Evolutionary conservation across 2,329 filamentous ascomycete species (phyloP), one percentile per base, ranked within the genome.

Genomic region (Didymella segeticola): DNA sequence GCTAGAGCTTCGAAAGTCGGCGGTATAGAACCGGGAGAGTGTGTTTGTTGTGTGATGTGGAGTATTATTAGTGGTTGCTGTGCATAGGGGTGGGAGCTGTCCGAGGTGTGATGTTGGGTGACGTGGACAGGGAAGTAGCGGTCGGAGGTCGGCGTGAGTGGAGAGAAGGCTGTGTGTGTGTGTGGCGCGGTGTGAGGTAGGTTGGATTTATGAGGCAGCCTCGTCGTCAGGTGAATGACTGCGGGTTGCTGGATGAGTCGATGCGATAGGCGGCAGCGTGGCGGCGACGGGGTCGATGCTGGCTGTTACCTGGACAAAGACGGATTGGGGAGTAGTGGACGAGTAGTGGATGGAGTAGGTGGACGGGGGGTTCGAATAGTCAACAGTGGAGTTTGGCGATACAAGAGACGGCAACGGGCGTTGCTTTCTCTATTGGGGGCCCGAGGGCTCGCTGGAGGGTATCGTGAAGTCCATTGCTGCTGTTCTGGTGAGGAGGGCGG

Each of bases 401-500:
- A 58, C 47, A 43, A 63, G 46, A 61, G 62, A 61, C 47, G 51
- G 51, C 51, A 51, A 53, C 45, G 34, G 41, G 56, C 30, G 55
- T 56, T 56, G 54, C 56, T 48, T 53, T 52, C 59, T 64, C 62
- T 64, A 71, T 65, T 63, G 67, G 48, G 66, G 67, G 68, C 67
- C 66, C 59, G 56, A 62, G 64, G 64, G 64, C 67, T 66, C 63
- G 64, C 58, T 60, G 47, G 58, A 58, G 53, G 68, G 60, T 62
- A 66, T 72, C 56, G 67, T 68, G 61, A 66, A 64, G 61, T 68
- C 62, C 70, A 72, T 72, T 62, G 60, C 62, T 72, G 57, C 64
- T 68, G 61, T 65, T 58, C 63, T 65, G 63, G 60, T 60, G 63
- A 55, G 58, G 57, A 59, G 53, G 62, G 42, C 60, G 56, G 56